phyloP scores from a whole-genome alignment of 2,329 filamentous ascomycete genomes.

The Cadophora gregata region DNA sequence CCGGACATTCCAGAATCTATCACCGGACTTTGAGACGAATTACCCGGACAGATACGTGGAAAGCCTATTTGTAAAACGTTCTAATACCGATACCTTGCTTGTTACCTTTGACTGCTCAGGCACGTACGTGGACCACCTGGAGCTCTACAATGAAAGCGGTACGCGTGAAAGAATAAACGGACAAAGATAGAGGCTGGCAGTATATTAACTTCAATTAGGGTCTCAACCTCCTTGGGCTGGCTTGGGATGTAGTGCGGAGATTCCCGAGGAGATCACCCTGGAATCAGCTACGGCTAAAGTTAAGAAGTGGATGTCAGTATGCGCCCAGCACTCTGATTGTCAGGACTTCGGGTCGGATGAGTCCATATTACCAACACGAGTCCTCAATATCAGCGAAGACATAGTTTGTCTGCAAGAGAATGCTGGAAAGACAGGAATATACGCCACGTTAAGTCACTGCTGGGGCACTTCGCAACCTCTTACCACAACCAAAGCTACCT shows the following conservation, averaged over 20 bases:
- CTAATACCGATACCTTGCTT: not conserved
- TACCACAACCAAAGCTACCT: too few relatives aligned
- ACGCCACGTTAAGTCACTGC: too few relatives aligned
- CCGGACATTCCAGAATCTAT: not conserved
- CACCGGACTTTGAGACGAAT: not conserved
- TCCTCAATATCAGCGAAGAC: too few relatives aligned
- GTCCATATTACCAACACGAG: too few relatives aligned
- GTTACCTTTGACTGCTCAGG: not conserved
- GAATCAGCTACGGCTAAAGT: not conserved
- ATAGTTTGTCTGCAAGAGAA: too few relatives aligned
- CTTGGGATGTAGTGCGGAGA: not conserved
- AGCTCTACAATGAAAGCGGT: not conserved
- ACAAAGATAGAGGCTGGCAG: too few relatives aligned
- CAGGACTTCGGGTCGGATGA: too few relatives aligned
- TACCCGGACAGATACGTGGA: not conserved
- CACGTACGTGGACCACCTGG: not conserved
- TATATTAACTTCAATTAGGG: not conserved
- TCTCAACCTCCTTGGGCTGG: not conserved
- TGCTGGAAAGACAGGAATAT: too few relatives aligned
- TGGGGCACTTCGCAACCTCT: too few relatives aligned
- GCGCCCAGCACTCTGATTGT: not conserved
- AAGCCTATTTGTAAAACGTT: not conserved
- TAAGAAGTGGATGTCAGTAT: not conserved
- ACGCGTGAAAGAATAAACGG: too few relatives aligned
- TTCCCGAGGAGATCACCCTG: not conserved